phyloP scores from a whole-genome alignment of 495 filamentous ascomycete species.

The Aspergillus heteromorphus region DNA sequence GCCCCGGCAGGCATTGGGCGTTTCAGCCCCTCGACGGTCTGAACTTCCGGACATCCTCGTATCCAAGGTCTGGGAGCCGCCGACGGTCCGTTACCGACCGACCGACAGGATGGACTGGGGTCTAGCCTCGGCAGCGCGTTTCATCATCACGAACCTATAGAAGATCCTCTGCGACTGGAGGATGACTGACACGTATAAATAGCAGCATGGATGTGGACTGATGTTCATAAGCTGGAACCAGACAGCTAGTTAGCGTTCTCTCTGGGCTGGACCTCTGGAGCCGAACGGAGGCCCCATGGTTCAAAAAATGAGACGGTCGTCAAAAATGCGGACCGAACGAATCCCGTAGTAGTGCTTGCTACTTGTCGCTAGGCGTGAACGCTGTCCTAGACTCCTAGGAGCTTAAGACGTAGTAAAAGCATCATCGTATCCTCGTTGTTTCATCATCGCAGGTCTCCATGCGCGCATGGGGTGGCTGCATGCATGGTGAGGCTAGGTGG shows the following conservation, averaged over 20 bases:
- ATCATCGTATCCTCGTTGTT: not conserved
- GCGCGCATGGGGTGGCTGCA: not conserved
- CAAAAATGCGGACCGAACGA: not conserved
- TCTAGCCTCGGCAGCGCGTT: not conserved
- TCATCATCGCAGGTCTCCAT: no score
- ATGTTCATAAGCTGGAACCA: not conserved
- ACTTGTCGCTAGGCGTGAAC: not conserved
- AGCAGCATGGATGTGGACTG: not conserved
- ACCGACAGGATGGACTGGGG: not conserved
- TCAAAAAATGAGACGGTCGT: not conserved
- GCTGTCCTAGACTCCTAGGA: not conserved
- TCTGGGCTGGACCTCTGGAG: not conserved
- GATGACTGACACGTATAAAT: not conserved
- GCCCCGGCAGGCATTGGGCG: not conserved
- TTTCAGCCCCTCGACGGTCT: slow-evolving; percentile 3
- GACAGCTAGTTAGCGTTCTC: not conserved
- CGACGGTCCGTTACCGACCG: not conserved
- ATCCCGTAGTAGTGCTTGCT: not conserved
- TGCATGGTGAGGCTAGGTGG: not conserved
- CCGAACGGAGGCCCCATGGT: not conserved
- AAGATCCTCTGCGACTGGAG: not conserved
- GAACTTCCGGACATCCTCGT: not conserved
- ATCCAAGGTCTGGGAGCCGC: not conserved
- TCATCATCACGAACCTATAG: not conserved
- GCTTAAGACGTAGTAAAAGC: not conserved